These are phyloP conservation scores for Datura wrightii DNA, from an alignment of 257 asterid species.

Conservation along the genomic window DNA sequence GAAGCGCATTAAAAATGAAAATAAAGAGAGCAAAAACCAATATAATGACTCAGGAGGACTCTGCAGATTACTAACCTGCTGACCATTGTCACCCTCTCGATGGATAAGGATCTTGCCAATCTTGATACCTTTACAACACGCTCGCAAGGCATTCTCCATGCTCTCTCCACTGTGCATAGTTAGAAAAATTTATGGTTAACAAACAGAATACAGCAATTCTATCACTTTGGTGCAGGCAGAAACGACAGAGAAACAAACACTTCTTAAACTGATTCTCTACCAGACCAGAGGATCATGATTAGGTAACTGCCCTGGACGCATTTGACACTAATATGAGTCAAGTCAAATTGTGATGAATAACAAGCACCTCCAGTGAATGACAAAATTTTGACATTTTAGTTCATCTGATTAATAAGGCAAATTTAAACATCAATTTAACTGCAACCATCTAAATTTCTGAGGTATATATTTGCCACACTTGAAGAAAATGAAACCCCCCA, in stretches of 20 bases:
- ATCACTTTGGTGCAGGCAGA: conserved; percentile 25
- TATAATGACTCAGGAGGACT: background rate
- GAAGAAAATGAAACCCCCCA: background rate
- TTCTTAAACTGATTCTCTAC: background rate
- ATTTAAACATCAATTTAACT: background rate
- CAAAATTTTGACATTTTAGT: background rate
- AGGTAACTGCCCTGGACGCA: background rate
- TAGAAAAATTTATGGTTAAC: background rate
- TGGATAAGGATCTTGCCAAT: conserved; percentile 97
- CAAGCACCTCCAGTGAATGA: background rate
- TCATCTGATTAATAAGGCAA: background rate
- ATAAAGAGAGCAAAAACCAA: background rate
- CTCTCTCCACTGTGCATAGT: conserved; percentile 76
- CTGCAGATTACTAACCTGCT: conserved; percentile 57
- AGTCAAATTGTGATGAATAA: background rate
- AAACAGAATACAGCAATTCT: conserved; percentile 18
- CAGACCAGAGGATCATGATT: background rate
- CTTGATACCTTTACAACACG: conserved; percentile 98
- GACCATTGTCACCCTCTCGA: conserved; percentile 96
- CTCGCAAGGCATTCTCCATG: conserved; percentile 94
- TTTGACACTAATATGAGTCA: background rate
- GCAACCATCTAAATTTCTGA: background rate
- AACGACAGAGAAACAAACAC: conserved; percentile 3
- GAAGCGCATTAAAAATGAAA: background rate
- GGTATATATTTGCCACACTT: background rate